Evolutionary conservation across 345 rosid genomes (phyloP), one percentile per base, ranked within the genome.

Genomic region (Euclidium syriacum): DNA sequence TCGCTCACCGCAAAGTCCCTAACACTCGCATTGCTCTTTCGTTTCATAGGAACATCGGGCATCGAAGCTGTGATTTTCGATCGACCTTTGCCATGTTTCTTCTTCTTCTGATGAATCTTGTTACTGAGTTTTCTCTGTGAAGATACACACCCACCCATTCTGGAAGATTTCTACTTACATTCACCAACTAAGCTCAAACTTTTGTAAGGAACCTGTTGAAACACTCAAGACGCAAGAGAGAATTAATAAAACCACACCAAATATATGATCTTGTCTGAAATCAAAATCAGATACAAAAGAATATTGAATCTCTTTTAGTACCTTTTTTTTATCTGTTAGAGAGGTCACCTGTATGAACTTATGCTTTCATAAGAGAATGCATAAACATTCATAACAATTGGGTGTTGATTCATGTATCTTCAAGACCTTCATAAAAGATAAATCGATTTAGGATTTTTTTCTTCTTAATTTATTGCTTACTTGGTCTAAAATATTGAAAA

Each of bases 71-170:
- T 50, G 34, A 81, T 73, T 77, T 83, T 90, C 38, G 83, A 67
- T 3, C 76, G 61, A 44, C 80, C 66, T 68, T 75, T 79, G 42
- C 56, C 68, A 5, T 55, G 58, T 39, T 23, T 51, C 12, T 71
- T 55, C 39, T 42, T 52, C 65, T 63, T 79, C 54, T 67, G 78
- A 0, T 64, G 61, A 53, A 58, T 7, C 60, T 25, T 69, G 24
- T 36, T 58, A 41, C 18, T 56, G 4, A 36, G 55, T 40, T 51
- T 60, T 55, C 68, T 52, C 4, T 76, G 63, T 1, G 83, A 73
- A 6, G 97, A 90, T 42, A 76, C 75, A 46, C 97, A 90, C n/a
- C 84, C 85, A 47, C 97, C 97, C 95, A 90, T 90, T 11, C 23
- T 6, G 10, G 1, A 34, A 36, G 19, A 23, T 30, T 16, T 59